These are phyloP conservation scores for Neopestalotiopsis sp. DNA, from an alignment of 2,329 filamentous ascomycete genomes.

Conservation along the genomic window DNA sequence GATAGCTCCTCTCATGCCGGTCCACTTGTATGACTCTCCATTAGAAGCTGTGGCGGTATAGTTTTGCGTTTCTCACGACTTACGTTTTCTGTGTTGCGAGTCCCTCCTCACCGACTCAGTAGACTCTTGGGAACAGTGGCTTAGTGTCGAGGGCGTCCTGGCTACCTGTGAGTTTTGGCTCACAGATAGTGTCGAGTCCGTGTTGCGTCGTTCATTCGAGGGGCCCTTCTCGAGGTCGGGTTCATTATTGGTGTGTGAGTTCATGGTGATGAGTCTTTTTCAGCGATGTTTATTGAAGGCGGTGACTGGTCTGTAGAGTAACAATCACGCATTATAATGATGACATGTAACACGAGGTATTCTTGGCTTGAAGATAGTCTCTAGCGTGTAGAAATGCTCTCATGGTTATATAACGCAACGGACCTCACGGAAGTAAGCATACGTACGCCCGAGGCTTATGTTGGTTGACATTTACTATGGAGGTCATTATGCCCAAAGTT, in stretches of 20 bases:
- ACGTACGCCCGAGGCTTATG: not conserved
- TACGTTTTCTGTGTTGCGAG: not conserved
- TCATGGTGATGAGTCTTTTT: not conserved
- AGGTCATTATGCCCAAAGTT: no score
- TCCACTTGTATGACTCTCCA: not conserved
- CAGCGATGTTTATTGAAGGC: no score
- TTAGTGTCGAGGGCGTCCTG: not conserved
- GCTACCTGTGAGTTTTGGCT: not conserved
- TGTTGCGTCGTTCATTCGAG: not conserved
- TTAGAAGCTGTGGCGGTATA: no score
- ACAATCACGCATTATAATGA: no score
- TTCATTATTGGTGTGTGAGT: not conserved
- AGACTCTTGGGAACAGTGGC: not conserved
- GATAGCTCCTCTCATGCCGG: slow-evolving; percentile 3
- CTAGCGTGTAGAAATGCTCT: not conserved
- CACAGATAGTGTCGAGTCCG: not conserved
- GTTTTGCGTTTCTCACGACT: not conserved
- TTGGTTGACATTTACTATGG: not conserved
- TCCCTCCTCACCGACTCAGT: not conserved
- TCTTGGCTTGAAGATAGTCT: not conserved
- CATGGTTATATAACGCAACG: not conserved
- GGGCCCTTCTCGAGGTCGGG: not conserved
- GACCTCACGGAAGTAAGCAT: not conserved
- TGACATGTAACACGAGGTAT: no score
- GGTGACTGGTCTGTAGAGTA: no score